phyloP scores from a whole-genome alignment of 169 alveolate species.

The Eimeria tenella region DNA sequence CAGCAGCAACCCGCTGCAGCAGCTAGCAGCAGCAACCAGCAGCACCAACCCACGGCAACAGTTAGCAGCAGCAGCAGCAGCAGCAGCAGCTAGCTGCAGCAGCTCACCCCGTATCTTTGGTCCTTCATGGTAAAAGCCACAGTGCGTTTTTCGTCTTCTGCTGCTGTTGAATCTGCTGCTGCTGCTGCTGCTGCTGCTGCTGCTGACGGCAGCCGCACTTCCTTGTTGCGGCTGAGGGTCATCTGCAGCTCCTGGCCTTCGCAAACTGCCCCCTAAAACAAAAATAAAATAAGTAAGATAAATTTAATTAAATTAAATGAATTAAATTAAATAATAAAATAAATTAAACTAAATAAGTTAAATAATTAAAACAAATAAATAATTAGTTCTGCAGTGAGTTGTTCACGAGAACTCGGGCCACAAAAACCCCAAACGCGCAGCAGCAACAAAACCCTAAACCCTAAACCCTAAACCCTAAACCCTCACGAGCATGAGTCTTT shows the following conservation, averaged over 20 bases:
- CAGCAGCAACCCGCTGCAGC: no score
- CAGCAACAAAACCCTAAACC: neutral
- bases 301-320: no score
- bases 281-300: neutral
- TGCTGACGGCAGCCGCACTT: slow-evolving; percentile 80
- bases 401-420: no score
- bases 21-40: no score
- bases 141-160: slow-evolving; percentile 67
- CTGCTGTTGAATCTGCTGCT: neutral
- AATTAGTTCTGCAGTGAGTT: no score
- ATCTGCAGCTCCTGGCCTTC: slow-evolving; percentile 80
- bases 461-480: neutral
- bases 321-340: no score
- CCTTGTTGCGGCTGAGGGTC: slow-evolving; percentile 82
- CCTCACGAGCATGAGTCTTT: slow-evolving; percentile 63
- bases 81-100: neutral
- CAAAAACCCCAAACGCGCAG: no score
- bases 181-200: neutral
- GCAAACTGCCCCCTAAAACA: slow-evolving; percentile 63
- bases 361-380: neutral
- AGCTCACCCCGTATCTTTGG: slow-evolving; percentile 78
- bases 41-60: no score
- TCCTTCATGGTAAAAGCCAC: slow-evolving; percentile 71
- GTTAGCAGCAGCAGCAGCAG: no score
- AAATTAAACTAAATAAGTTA: neutral